phyloP scores from a whole-genome alignment of 495 filamentous ascomycete genomes.

The Aspergillus indologenus region DNA sequence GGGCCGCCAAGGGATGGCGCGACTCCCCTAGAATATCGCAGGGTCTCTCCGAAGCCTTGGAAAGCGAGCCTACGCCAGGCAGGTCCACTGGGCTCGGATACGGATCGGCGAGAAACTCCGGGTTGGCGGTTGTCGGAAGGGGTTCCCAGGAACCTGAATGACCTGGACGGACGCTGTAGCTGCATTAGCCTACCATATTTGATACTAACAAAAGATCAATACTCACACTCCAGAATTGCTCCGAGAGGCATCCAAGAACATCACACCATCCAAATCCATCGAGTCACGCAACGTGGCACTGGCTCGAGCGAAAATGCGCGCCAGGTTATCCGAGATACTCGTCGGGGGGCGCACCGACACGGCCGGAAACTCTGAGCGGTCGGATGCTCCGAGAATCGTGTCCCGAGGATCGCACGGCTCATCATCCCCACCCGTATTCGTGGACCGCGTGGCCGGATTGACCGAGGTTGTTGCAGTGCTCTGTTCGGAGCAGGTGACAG shows the following conservation, averaged over 20 bases:
- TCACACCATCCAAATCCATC: conserved; percentile 43
- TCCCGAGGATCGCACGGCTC: background rate
- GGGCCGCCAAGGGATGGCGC: background rate
- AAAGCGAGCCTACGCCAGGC: conserved; percentile 23
- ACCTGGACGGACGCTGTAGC: conserved; percentile 11
- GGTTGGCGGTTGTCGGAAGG: conserved; percentile 17
- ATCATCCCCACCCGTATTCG: conserved; percentile 5
- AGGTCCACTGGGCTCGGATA: conserved; percentile 20
- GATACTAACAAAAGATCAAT: background rate
- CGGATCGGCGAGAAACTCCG: conserved; percentile 18
- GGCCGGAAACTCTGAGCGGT: conserved; percentile 3
- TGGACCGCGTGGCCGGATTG: conserved; percentile 1
- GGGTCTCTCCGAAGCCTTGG: conserved; percentile 13
- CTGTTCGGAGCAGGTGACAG: conserved; percentile 8
- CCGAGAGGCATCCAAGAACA: conserved; percentile 36
- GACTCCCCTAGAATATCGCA: conserved; percentile 11
- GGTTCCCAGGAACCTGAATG: conserved; percentile 27
- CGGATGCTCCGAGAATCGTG: background rate
- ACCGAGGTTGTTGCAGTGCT: conserved; percentile 5
- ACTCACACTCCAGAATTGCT: conserved; percentile 28
- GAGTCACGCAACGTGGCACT: conserved; percentile 36
- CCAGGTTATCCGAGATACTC: conserved; percentile 15
- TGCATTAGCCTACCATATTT: background rate
- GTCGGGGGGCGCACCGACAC: background rate
- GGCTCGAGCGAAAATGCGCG: conserved; percentile 35